Percentiles rank a stretch among this genome's conserved stretches.
Conservation (phyloP, 768 basidiomycete species). For the Podaxis pistillaris region DNA sequence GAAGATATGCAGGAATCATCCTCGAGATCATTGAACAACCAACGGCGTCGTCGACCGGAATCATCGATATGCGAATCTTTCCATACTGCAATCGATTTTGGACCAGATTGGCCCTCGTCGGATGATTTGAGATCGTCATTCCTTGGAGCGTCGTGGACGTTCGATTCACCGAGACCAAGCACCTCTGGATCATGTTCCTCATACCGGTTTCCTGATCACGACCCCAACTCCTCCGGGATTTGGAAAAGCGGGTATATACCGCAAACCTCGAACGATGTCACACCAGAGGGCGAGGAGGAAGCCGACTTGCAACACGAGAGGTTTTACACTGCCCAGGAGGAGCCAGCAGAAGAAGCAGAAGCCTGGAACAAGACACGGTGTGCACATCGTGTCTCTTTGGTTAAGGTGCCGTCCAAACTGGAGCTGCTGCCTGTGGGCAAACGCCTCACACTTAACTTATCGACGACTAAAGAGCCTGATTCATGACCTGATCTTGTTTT, state of each 20-base stretch:
- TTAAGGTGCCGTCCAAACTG: constrained; percentile 62
- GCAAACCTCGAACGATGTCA: constrained; percentile 1
- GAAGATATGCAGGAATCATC: constrained; percentile 20
- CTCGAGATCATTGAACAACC: constrained; percentile 21
- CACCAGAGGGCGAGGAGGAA: constrained; percentile 2
- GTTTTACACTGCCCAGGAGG: constrained; percentile 45
- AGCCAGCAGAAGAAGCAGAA: constrained; percentile 71
- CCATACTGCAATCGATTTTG: constrained; percentile 64
- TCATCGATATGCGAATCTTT: constrained; percentile 59
- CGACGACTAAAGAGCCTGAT: background rate
- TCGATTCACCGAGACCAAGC: constrained; percentile 35
- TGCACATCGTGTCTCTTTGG: constrained; percentile 82
- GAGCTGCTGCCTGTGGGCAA: constrained; percentile 17
- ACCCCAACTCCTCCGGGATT: background rate
- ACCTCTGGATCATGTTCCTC: constrained; percentile 32
- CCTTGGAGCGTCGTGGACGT: constrained; percentile 27
- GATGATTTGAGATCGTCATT: constrained; percentile 36
- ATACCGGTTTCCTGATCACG: constrained; percentile 21
- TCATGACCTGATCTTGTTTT: background rate
- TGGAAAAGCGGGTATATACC: background rate
- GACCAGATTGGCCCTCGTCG: constrained; percentile 45
- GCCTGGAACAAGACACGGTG: constrained; percentile 85
- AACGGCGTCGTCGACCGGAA: constrained; percentile 36
- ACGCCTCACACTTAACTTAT: constrained; percentile 4
- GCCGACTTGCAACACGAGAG: constrained; percentile 38